Evolutionary conservation across 164 flowering plant species (phyloP).

Genomic region (Vitis labrusca): DNA sequence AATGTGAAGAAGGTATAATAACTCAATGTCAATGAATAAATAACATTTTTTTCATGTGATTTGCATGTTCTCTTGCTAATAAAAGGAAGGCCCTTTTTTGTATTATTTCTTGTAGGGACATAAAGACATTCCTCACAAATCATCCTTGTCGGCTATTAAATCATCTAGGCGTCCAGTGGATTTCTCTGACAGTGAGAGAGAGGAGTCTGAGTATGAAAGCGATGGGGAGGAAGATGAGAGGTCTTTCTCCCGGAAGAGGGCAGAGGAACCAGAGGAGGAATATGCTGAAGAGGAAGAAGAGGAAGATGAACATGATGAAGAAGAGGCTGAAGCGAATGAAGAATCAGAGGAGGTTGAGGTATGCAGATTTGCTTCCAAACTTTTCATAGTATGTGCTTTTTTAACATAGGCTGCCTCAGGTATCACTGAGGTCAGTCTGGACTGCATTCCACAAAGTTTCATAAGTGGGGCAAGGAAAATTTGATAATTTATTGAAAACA

Average conservation of each 20-base stretch:
- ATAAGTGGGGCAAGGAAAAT: too few species aligned
- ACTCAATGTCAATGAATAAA: background rate
- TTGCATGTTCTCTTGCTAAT: background rate
- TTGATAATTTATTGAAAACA: too few species aligned
- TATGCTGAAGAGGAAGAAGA: conserved; percentile 73
- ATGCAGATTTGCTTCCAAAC: conserved; percentile 8
- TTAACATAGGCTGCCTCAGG: too few species aligned
- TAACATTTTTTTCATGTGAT: background rate
- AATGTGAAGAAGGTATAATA: conserved; percentile 83
- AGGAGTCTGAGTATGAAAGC: conserved; percentile 94
- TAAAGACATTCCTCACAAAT: conserved; percentile 60
- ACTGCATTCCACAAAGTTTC: too few species aligned
- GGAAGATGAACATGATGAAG: conserved; percentile 34
- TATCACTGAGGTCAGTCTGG: too few species aligned
- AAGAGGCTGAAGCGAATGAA: conserved; percentile 45
- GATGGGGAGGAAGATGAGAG: conserved; percentile 80
- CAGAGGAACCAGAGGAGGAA: conserved; percentile 58
- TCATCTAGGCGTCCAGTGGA: conserved; percentile 62
- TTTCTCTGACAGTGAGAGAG: conserved; percentile 84
- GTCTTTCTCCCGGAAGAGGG: conserved; percentile 50
- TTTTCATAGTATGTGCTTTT: too few species aligned
- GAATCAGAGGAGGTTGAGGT: conserved; percentile 72
- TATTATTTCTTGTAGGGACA: conserved; percentile 41
- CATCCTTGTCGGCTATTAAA: conserved; percentile 50
- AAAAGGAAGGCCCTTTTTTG: background rate